These are phyloP conservation scores for Nemania sp. DNA, from an alignment of 2,329 filamentous ascomycete genomes.

Conservation along the genomic window DNA sequence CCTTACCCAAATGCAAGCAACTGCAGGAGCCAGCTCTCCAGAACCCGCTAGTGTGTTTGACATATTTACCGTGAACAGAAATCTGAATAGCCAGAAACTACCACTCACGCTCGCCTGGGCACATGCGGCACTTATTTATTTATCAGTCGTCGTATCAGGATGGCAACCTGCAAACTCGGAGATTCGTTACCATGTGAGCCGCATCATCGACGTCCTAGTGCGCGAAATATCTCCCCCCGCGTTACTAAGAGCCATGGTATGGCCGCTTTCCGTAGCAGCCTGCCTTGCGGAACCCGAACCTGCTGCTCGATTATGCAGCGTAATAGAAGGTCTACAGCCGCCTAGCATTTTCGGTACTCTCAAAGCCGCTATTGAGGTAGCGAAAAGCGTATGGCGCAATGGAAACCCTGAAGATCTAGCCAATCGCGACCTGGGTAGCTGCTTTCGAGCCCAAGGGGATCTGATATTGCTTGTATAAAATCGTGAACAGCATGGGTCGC, in stretches of 20 bases:
- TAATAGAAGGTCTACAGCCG: constrained; percentile 48
- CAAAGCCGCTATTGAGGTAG: constrained; percentile 41
- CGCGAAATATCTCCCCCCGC: constrained; percentile 37
- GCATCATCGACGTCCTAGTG: constrained; percentile 41
- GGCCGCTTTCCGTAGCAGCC: constrained; percentile 44
- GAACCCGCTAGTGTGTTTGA: neutral
- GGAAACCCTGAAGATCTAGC: constrained; percentile 14
- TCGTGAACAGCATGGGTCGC: too few relatives aligned
- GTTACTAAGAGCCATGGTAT: constrained; percentile 40
- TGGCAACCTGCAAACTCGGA: constrained; percentile 53
- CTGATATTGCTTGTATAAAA: constrained; percentile 37
- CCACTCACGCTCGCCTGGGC: constrained; percentile 50
- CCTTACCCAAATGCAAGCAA: constrained; percentile 7
- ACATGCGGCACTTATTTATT: constrained; percentile 51
- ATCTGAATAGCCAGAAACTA: constrained; percentile 8
- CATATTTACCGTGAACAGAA: neutral
- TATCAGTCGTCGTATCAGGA: constrained; percentile 52
- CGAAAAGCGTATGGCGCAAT: constrained; percentile 41
- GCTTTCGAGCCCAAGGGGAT: constrained; percentile 37
- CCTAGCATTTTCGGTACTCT: constrained; percentile 48
- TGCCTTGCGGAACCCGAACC: constrained; percentile 45
- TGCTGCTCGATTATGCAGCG: constrained; percentile 47
- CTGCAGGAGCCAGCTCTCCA: neutral
- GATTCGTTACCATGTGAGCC: constrained; percentile 40
- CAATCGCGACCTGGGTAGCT: constrained; percentile 36